phyloP scores from a whole-genome alignment of 164 flowering plant genomes.

The Magnolia kwangsiensis region DNA sequence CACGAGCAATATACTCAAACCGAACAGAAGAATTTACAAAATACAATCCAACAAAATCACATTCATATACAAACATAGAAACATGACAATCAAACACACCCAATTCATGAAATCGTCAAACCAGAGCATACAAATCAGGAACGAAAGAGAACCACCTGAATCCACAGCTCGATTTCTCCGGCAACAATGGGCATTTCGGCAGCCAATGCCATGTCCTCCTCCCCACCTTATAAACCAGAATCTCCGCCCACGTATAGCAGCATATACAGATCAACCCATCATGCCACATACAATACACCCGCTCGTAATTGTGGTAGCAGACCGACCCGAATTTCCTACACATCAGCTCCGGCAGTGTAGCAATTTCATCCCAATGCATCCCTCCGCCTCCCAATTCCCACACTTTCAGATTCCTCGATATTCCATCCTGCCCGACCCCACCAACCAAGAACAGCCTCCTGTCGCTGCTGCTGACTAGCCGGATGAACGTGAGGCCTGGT shows the following conservation, averaged over 20 bases:
- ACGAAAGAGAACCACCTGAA: constrained; percentile 77
- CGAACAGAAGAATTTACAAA: no score
- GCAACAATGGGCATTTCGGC: constrained; percentile 67
- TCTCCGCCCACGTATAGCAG: constrained; percentile 80
- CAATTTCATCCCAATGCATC: constrained; percentile 42
- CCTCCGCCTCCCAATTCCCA: constrained; percentile 46
- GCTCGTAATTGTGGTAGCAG: constrained; percentile 75
- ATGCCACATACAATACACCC: constrained; percentile 67
- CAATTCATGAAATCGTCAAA: constrained; percentile 19
- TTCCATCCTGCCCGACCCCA: constrained; percentile 63
- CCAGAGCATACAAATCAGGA: constrained; percentile 48
- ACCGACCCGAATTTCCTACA: constrained; percentile 58
- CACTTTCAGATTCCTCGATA: constrained; percentile 49
- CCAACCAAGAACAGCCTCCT: constrained; percentile 55
- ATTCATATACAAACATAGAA: no score
- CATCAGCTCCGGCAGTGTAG: constrained; percentile 55
- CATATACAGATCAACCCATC: constrained; percentile 64
- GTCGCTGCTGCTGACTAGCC: constrained; percentile 30
- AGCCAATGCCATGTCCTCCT: constrained; percentile 84
- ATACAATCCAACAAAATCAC: no score
- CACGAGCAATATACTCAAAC: no score
- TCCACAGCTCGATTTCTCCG: constrained; percentile 74
- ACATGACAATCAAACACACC: not conserved
- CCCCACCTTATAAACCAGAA: constrained; percentile 50
- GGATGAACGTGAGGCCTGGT: constrained; percentile 38